phyloP scores from a whole-genome alignment of 495 filamentous ascomycete species.

The Friedmanniomyces endolithicus region DNA sequence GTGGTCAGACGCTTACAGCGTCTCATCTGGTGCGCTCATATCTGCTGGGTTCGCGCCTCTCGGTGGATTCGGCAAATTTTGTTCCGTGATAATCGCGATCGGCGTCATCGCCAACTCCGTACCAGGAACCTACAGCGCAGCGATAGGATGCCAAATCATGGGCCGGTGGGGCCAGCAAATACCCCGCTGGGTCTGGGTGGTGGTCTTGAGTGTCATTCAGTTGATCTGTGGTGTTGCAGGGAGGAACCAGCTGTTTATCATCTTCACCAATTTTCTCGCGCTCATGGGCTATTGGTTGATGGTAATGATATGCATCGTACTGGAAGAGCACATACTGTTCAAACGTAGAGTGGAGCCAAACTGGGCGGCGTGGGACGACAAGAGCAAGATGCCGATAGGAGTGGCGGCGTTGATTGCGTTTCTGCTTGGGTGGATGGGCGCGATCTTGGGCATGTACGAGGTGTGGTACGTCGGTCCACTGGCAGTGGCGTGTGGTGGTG shows the following conservation, averaged over 20 bases:
- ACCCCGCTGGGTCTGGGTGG: constrained; percentile 32
- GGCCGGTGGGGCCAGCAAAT: constrained; percentile 31
- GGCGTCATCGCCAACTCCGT: constrained; percentile 31
- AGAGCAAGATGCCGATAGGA: constrained; percentile 35
- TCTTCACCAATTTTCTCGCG: constrained; percentile 31
- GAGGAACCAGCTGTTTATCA: constrained; percentile 30
- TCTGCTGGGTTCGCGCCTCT: constrained; percentile 40
- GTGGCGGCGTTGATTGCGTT: constrained; percentile 34
- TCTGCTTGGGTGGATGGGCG: constrained; percentile 12
- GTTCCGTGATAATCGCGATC: constrained; percentile 31
- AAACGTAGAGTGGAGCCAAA: constrained; percentile 13
- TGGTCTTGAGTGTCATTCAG: constrained; percentile 28
- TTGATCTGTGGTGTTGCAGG: constrained; percentile 30
- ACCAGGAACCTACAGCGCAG: constrained; percentile 31
- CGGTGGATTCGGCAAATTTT: constrained; percentile 44
- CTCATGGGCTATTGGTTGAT: constrained; percentile 26
- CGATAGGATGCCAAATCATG: constrained; percentile 33
- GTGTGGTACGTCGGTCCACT: constrained; percentile 13
- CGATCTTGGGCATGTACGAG: constrained; percentile 13
- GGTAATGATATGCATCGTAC: constrained; percentile 39
- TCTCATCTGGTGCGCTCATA: constrained; percentile 43
- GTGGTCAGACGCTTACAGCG: constrained; percentile 37
- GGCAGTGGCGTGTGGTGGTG: constrained; percentile 1
- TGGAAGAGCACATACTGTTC: constrained; percentile 40
- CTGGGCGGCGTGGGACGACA: constrained; percentile 38